Conservation (phyloP, 371 early-diverging fungal species). For the Encephalitozoon intestinalis region DNA sequence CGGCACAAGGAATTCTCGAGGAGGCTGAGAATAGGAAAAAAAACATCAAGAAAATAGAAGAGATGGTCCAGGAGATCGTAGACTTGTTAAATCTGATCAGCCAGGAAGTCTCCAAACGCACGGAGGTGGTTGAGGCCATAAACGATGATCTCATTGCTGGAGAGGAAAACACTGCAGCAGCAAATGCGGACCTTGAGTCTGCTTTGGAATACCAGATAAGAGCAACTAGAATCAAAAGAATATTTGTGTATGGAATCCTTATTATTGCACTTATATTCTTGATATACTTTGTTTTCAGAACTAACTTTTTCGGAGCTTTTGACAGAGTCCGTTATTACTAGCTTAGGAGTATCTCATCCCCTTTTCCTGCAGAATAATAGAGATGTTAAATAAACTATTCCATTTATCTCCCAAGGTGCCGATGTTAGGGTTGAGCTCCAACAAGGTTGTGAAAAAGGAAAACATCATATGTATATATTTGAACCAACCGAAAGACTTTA, state of each 20-base stretch:
- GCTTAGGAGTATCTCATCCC: neutral
- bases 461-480: slow-evolving; percentile 6
- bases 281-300: neutral
- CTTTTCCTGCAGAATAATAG: neutral
- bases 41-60: slow-evolving; percentile 52
- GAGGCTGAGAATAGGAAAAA: slow-evolving; percentile 52
- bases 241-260: slow-evolving; percentile 21
- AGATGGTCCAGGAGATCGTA: slow-evolving; percentile 50
- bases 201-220: slow-evolving; percentile 55
- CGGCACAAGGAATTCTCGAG: slow-evolving; percentile 44
- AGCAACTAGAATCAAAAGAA: slow-evolving; percentile 48
- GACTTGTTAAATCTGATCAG: slow-evolving; percentile 55
- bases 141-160: slow-evolving; percentile 37
- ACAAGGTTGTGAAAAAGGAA: slow-evolving; percentile 14
- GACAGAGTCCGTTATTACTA: neutral
- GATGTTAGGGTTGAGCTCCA: neutral
- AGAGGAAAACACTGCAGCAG: slow-evolving; percentile 51
- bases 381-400: neutral
- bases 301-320: neutral
- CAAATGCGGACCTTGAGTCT: slow-evolving; percentile 55
- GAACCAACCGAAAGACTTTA: slow-evolving; percentile 39
- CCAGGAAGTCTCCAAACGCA: slow-evolving; percentile 42
- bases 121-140: slow-evolving; percentile 55
- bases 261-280: slow-evolving; percentile 10
- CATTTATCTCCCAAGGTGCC: neutral